Percentiles rank a stretch among this genome's conserved stretches.
Evolutionary conservation across 2,329 filamentous ascomycete species (phyloP).

Genomic region (Verticillium zaregamsianum): DNA sequence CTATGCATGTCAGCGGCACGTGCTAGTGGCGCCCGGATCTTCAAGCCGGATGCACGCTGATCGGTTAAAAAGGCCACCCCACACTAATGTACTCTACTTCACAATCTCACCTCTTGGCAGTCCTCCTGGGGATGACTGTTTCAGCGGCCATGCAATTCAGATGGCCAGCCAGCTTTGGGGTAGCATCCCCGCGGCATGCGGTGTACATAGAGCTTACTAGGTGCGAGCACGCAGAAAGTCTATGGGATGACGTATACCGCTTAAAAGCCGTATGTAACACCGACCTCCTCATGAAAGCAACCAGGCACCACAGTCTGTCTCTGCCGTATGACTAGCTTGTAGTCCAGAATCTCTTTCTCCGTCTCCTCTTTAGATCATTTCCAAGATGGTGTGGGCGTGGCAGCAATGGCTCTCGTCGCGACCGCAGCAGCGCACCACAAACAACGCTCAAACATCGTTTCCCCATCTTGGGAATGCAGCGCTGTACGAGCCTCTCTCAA

Average conservation of each 20-base stretch:
- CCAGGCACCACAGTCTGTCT: not conserved
- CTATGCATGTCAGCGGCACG: too few relatives aligned
- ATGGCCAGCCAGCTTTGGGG: not conserved
- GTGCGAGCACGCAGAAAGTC: not conserved
- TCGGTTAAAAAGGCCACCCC: too few relatives aligned
- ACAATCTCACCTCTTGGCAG: not conserved
- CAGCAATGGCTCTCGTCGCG: conserved; percentile 15
- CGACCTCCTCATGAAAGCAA: not conserved
- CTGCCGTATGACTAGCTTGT: not conserved
- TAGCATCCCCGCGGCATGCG: not conserved
- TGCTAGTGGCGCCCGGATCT: too few relatives aligned
- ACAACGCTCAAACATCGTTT: not conserved
- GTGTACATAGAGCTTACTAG: not conserved
- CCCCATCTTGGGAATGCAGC: conserved; percentile 4
- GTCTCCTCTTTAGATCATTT: not conserved
- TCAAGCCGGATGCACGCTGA: too few relatives aligned
- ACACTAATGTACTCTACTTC: not conserved
- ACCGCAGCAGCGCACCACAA: conserved; percentile 7
- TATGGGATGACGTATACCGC: not conserved
- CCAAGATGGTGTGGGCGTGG: conserved; percentile 11
- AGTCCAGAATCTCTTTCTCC: not conserved
- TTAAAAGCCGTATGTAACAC: not conserved
- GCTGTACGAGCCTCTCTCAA: conserved; percentile 5
- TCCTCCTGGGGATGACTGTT: not conserved
- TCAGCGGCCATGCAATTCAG: not conserved